Conservation (phyloP, 2,329 filamentous ascomycete species). For the Colletotrichum australisinense region DNA sequence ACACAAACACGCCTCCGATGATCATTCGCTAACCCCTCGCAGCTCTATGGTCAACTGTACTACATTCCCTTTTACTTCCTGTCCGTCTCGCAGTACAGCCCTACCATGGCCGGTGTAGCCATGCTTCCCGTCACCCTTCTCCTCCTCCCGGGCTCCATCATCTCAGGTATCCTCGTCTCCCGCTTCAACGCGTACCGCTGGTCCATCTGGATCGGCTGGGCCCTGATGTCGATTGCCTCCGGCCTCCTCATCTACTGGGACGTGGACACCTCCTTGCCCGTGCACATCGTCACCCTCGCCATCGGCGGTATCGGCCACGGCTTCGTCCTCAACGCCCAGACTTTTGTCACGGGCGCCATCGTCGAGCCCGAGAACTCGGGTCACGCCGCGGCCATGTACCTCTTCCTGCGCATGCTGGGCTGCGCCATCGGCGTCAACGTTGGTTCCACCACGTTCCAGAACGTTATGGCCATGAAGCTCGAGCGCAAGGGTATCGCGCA, state of each 20-base stretch:
- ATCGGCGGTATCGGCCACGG: constrained; percentile 38
- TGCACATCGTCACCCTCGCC: constrained; percentile 35
- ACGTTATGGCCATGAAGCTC: constrained; percentile 38
- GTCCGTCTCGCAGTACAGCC: constrained; percentile 45
- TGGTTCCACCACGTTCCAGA: constrained; percentile 38
- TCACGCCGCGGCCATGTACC: constrained; percentile 36
- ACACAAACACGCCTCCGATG: no score
- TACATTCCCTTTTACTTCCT: constrained; percentile 53
- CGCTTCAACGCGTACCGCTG: constrained; percentile 49
- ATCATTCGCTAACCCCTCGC: background rate
- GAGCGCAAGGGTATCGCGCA: constrained; percentile 24
- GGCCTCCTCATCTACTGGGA: constrained; percentile 38
- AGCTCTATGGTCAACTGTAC: constrained; percentile 46
- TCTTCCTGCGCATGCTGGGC: constrained; percentile 38
- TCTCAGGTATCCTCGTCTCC: constrained; percentile 45
- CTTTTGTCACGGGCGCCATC: constrained; percentile 38
- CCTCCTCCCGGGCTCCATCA: constrained; percentile 46
- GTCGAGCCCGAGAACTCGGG: constrained; percentile 34
- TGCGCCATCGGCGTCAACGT: constrained; percentile 38
- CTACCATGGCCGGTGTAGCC: constrained; percentile 48
- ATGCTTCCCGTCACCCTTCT: constrained; percentile 47
- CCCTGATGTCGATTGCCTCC: constrained; percentile 31
- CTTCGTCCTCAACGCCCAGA: constrained; percentile 39
- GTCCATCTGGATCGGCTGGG: constrained; percentile 52
- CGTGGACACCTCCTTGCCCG: constrained; percentile 21